Base-by-base conservation (phyloP, 2,329 filamentous ascomycete genomes). In the Aphanoascus verrucosus region DNA sequence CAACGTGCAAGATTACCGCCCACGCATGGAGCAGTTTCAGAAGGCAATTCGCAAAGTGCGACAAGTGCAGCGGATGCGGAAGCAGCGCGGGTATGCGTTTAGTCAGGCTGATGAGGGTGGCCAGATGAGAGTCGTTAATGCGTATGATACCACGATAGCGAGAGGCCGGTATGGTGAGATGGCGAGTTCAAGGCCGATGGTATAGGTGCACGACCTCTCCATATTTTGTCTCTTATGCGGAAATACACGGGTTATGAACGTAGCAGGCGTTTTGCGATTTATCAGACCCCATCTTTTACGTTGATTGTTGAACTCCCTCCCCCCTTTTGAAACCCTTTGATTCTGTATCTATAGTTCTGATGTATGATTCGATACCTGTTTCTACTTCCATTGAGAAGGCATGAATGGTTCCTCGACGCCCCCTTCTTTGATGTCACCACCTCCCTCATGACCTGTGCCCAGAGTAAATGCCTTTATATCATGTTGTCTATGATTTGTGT, bases 11-110 rank as follows among this genome's bases (percentile, higher is more conserved):
- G 93, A 98, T 73, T 98, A 98, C 72, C 79, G 93, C 65, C 93
- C 93, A 57, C 84, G 93, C 65, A 98, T 98, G 93, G 93, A 98
- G 66, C 93, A 98, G 72, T 98, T 98, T 77, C 93, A 98, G 73
- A 98, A 98, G 73, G 93, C 93, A 19, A 97, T 98, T 65, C 86
- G 93, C 64, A 98, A 98, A 74, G 93, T 98, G 51, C 83, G 93
- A 49, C 93, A 98, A 72, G 93, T 97, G 40, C 93, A 97, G 73
- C 86, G 93, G 59, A 98, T 97, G 93, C 88, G 93, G 67, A 98
- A 98, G 74, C 93, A 98, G 74, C 86, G 93, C 65, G 93, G 93
- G 34, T 98, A 98, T 67, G 93, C 93, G 57, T 98, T 98, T 72
- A 95, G 88, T 62, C 90, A 96, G 72, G 94, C 91, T 55, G 93